These are phyloP conservation scores for Seiridium unicorne DNA, from an alignment of 2,329 filamentous ascomycete species.

Conservation along the genomic window DNA sequence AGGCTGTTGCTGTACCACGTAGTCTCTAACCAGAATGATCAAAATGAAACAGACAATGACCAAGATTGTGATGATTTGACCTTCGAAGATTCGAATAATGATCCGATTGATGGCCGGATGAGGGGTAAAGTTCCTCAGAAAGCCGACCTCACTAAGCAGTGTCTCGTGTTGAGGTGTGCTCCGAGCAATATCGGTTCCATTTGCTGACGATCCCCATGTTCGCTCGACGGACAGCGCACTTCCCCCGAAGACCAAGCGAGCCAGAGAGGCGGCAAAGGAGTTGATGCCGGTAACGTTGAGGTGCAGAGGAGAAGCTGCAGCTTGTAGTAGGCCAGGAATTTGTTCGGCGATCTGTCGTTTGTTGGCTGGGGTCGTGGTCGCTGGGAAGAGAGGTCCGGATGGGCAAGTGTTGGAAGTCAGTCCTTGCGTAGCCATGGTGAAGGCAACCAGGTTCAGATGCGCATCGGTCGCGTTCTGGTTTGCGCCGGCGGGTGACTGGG, in stretches of 20 bases:
- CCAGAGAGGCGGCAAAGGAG: neutral
- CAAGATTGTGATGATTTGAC: conserved; percentile 87
- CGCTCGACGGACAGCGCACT: neutral
- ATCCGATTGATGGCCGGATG: conserved; percentile 73
- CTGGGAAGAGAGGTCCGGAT: conserved; percentile 35
- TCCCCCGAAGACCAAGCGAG: conserved; percentile 6
- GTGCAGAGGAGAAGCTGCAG: neutral
- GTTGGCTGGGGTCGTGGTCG: conserved; percentile 36
- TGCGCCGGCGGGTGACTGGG: neutral
- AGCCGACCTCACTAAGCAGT: conserved; percentile 55
- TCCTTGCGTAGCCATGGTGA: conserved; percentile 17
- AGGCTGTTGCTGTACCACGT: conserved; percentile 97
- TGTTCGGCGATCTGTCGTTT: conserved; percentile 34
- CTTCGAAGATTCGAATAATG: conserved; percentile 82
- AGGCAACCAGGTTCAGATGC: conserved; percentile 18
- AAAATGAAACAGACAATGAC: conserved; percentile 94
- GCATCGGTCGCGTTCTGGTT: conserved; percentile 18
- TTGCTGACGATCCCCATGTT: neutral
- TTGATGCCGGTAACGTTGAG: conserved; percentile 6
- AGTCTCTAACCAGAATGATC: conserved; percentile 95
- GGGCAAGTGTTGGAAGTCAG: conserved; percentile 30
- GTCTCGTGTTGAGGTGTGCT: conserved; percentile 23
- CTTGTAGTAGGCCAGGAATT: conserved; percentile 18
- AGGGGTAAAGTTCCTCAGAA: conserved; percentile 62
- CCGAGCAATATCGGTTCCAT: conserved; percentile 16